Conservation (phyloP, 768 basidiomycete species). For the Calocybe gangraenosa region DNA sequence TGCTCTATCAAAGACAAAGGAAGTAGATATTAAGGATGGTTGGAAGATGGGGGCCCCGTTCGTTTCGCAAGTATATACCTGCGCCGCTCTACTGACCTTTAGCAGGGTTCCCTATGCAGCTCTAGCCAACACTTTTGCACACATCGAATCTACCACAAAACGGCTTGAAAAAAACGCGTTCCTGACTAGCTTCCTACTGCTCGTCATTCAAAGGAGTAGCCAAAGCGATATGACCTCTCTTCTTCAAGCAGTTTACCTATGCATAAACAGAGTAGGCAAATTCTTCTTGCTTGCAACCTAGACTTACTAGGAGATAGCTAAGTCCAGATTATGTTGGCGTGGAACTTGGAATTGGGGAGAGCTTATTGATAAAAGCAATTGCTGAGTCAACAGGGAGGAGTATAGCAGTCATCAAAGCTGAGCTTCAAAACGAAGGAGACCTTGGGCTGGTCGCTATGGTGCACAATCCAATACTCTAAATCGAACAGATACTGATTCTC, state of each 20-base stretch:
- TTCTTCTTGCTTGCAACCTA: neutral
- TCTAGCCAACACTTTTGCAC: conserved; percentile 79
- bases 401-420: conserved; percentile 75
- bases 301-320: conserved; percentile 44
- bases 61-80: conserved; percentile 24
- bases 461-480: conserved; percentile 15
- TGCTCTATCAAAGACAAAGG: conserved; percentile 51
- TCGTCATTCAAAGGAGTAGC: conserved; percentile 85
- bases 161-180: conserved; percentile 88
- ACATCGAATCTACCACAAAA: conserved; percentile 94
- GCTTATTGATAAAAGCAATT: conserved; percentile 91
- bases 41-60: conserved; percentile 87
- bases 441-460: conserved; percentile 97
- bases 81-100: conserved; percentile 1
- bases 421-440: conserved; percentile 93
- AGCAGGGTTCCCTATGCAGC: conserved; percentile 91
- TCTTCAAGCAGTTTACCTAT: conserved; percentile 88
- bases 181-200: conserved; percentile 82
- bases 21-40: conserved; percentile 75
- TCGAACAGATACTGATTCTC: neutral
- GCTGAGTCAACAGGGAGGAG: conserved; percentile 93
- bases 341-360: conserved; percentile 96
- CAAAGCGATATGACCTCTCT: conserved; percentile 71
- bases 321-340: conserved; percentile 94
- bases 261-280: conserved; percentile 83